Evolutionary conservation across 768 basidiomycete species (phyloP), one percentile per base, ranked within the genome.

Genomic region (Clavulina sp.): DNA sequence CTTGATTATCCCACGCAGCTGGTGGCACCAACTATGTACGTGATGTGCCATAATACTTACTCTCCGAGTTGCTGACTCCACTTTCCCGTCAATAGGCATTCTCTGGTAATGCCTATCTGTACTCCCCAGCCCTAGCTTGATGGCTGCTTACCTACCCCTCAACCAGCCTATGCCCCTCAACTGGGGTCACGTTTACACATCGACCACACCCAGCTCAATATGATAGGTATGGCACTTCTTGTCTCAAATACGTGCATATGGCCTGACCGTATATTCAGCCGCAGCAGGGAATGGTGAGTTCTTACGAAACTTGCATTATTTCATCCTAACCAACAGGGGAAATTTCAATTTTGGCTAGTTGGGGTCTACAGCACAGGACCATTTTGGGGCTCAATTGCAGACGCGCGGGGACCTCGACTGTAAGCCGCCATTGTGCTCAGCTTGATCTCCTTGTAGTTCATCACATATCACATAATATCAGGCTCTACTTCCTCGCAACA

Each of bases 161-260:
- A 24, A 13, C 9, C 13, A 80, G 88, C 86, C 19, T 95, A 91
- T 62, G 77, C 83, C 1, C 88, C 89, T 0, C 88, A 93, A 62
- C 73, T 93, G 3, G 84, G 83, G 1, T 66, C 77, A n/a, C 74
- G 77, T 36, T 73, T 93, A 18, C 68, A 72, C 43, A 74, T 92
- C 48, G 73, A 75, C 3, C 83, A 91, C 51, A 92, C 88, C 0
- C 76, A 83, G 52, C 69, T 87, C 32, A 92, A 93, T 58, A 63
- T 89, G 32, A 74, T 92, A 18, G 87, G 55, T 19, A 31, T 30
- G 48, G 13, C 13, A 23, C 77, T 33, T 46, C 58, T 23, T 54
- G 21, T 13, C 29, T 34, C 43, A 28, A 21, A 4, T n/a, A n/a
- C n/a, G n/a, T n/a, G n/a, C n/a, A n/a, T n/a, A n/a, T n/a, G n/a